Conservation (phyloP, 169 alveolate genomes). For the Plasmodium chabaudi region DNA sequence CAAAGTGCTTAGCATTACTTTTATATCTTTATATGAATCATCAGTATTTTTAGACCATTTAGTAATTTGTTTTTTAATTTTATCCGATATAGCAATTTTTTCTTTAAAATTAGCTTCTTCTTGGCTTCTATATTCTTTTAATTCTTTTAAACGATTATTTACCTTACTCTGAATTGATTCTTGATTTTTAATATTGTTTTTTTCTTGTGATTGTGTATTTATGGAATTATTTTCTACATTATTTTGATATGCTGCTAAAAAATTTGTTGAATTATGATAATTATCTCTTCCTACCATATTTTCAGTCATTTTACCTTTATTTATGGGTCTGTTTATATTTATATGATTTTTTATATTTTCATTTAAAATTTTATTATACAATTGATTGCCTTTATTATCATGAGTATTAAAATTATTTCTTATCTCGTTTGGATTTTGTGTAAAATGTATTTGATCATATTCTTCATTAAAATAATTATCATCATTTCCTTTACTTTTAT, state of each 20-base stretch:
- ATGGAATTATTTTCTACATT: too few species aligned
- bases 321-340: background rate
- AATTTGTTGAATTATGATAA: too few species aligned
- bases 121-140: slow-evolving; percentile 45
- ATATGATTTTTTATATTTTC: slow-evolving; percentile 12
- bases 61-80: slow-evolving; percentile 76
- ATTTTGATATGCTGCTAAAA: too few species aligned
- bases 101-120: slow-evolving; percentile 64
- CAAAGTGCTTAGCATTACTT: slow-evolving; percentile 89
- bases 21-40: slow-evolving; percentile 86
- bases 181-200: background rate
- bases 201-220: background rate
- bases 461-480: slow-evolving; percentile 2
- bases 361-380: background rate
- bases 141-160: slow-evolving; percentile 44
- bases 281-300: too few species aligned
- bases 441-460: background rate
- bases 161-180: slow-evolving; percentile 17
- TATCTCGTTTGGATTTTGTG: background rate
- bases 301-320: too few species aligned
- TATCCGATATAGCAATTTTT: slow-evolving; percentile 56
- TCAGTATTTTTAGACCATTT: slow-evolving; percentile 83
- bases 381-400: background rate
- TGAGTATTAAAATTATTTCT: background rate
- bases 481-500: background rate